Conservation (phyloP, 2,329 filamentous ascomycete genomes). For the Sclerotiophoma versabilis region DNA sequence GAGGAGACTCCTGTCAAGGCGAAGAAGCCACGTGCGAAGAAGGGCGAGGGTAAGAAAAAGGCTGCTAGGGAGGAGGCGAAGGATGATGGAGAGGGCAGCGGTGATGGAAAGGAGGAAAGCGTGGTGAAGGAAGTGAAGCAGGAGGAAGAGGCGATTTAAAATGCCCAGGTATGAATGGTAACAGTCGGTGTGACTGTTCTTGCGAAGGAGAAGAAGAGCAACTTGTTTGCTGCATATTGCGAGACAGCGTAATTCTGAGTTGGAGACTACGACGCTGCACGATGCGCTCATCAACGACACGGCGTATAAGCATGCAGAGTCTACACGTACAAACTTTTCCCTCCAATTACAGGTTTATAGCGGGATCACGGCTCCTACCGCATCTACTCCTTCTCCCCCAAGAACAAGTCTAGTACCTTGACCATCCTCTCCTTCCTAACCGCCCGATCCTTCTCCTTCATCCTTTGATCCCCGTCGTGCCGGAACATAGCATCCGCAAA, state of each 20-base stretch:
- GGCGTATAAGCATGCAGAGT: neutral
- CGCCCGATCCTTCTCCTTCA: slow-evolving; percentile 66
- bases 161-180: too few relatives aligned
- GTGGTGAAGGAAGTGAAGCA: neutral
- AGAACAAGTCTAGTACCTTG: slow-evolving; percentile 74
- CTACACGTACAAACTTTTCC: neutral
- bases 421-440: slow-evolving; percentile 69
- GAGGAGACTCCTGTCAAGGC: too few relatives aligned
- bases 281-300: too few relatives aligned
- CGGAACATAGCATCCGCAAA: slow-evolving; percentile 72
- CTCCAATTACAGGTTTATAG: too few relatives aligned
- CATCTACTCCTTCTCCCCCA: slow-evolving; percentile 41
- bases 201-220: too few relatives aligned
- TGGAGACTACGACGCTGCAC: too few relatives aligned
- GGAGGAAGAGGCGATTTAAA: neutral
- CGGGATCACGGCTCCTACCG: neutral
- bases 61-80: neutral
- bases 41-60: too few relatives aligned
- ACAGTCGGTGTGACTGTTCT: too few relatives aligned
- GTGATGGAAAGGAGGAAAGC: neutral
- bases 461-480: slow-evolving; percentile 37
- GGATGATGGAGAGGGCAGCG: neutral
- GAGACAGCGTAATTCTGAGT: too few relatives aligned
- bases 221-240: too few relatives aligned
- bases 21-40: neutral